Evolutionary conservation across 441 rosid species (phyloP), one percentile per base, ranked within the genome.

Genomic region (Theobroma grandiflorum): DNA sequence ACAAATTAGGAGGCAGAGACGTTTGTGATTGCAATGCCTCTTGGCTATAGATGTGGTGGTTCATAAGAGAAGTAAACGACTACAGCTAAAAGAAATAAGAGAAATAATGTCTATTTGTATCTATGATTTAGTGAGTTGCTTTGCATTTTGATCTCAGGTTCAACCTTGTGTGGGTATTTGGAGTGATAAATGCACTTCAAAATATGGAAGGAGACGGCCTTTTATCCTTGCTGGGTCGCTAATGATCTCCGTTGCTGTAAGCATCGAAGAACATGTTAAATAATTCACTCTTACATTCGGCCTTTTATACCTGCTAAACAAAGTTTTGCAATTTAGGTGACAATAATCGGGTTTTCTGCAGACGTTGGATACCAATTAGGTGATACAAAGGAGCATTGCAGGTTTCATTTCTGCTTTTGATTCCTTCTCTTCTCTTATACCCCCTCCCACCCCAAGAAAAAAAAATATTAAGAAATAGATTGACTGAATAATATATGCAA

Each of bases 91-190:
- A 43, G 12, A 38, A 42, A 22, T 58, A 12, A 43, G 43, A 55
- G 31, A 63, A 45, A 12, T 66, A 73, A 55, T 72, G 63, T 62
- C 77, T 14, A 55, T 55, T 55, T 83, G 68, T 74, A 70, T n/a
- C 83, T 72, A 2, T 50, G 35, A 35, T 76, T 76, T 50, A 37
- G 52, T 64, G n/a, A 49, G 37, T 81, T 67, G 40, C 72, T 81
- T 83, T 81, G 6, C 26, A 37, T 57, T 78, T 77, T 73, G 53
- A 73, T 88, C 80, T 69, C 87, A 94, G 99, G 97, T 94, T 87
- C 98, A 96, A 90, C 99, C 98, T 79, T 93, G 93, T 85, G 98
- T 96, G 77, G 99, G 99, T 75, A 95, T 94, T 71, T 94, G 98
- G 98, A 96, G 99, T 85, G 99, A 94, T 82, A 96, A 95, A 82